A percentile compares a stretch with the other conserved stretches of the same genome.
phyloP scores from a whole-genome alignment of 108 stramenopile species.

The Cyclotella distinguenda region DNA sequence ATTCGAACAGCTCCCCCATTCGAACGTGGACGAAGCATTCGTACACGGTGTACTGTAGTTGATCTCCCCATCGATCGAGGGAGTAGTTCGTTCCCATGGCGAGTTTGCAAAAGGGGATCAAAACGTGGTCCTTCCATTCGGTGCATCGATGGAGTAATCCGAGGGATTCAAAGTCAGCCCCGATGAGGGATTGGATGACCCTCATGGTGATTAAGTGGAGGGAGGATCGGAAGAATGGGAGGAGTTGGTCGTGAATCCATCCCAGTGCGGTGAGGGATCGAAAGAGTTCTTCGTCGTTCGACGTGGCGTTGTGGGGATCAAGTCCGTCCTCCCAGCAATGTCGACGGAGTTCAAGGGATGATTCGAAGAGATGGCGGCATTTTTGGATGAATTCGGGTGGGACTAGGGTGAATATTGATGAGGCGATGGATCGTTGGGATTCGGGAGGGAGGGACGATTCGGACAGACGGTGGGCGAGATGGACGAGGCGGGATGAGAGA shows the following conservation, averaged over 20 bases:
- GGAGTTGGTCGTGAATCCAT: constrained; percentile 56
- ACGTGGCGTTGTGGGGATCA: background rate
- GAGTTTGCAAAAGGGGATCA: constrained; percentile 52
- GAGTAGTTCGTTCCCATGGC: constrained; percentile 43
- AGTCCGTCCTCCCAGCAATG: background rate
- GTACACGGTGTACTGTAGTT: constrained; percentile 50
- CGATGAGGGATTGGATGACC: constrained; percentile 42
- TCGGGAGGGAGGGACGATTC: no score
- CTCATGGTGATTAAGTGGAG: constrained; percentile 47
- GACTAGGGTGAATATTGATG: background rate
- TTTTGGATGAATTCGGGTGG: background rate
- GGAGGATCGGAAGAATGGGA: constrained; percentile 46
- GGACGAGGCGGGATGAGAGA: background rate
- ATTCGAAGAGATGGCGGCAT: background rate
- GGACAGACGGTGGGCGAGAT: background rate
- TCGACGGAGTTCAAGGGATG: background rate
- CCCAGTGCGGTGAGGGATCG: constrained; percentile 45
- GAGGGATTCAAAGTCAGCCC: constrained; percentile 54
- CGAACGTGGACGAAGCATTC: constrained; percentile 66
- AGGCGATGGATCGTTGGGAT: background rate
- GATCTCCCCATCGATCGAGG: constrained; percentile 39
- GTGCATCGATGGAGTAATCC: constrained; percentile 43
- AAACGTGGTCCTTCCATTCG: constrained; percentile 50
- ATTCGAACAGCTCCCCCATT: constrained; percentile 71
- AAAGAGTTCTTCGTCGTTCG: constrained; percentile 41